Conservation (phyloP, 83 land plant species). For the Thuja plicata region DNA sequence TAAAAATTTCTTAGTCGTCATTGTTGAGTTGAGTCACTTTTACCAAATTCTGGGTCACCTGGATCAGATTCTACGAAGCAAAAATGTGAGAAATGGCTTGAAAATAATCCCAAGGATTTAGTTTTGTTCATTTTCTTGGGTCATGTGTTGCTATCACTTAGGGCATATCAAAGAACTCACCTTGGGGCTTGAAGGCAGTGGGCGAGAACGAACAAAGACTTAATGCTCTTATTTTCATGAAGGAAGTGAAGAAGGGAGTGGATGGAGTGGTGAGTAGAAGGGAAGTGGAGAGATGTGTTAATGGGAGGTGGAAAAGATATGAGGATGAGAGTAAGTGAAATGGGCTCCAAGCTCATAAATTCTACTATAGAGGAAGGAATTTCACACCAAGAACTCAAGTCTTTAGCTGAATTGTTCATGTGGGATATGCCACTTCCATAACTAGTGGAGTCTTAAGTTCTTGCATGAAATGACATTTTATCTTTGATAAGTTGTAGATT, state of each 20-base stretch:
- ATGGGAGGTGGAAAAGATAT: neutral
- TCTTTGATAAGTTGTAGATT: too few species aligned
- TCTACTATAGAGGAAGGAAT: too few species aligned
- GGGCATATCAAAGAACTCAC: constrained; percentile 42
- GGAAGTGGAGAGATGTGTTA: neutral
- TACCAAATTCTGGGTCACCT: neutral
- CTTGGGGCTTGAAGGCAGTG: constrained; percentile 36
- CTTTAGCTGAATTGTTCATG: too few species aligned
- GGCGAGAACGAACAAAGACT: constrained; percentile 7
- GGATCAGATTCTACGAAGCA: too few species aligned
- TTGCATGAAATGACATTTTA: too few species aligned
- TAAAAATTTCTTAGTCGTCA: constrained; percentile 6
- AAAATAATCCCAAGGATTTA: constrained; percentile 38
- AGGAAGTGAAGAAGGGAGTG: neutral
- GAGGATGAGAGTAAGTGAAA: neutral
- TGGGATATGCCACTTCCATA: too few species aligned
- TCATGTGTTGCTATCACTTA: constrained; percentile 23
- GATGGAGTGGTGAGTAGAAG: constrained; percentile 5
- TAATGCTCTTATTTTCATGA: neutral
- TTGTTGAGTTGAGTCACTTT: constrained; percentile 20
- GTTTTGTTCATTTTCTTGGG: constrained; percentile 53
- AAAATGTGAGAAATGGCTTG: constrained; percentile 8
- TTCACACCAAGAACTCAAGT: too few species aligned
- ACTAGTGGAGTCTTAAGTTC: too few species aligned
- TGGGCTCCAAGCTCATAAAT: too few species aligned